Percentiles rank a stretch among this genome's conserved stretches.
These are phyloP conservation scores for Spironucleus salmonicida DNA, from an alignment of 208 protist species.

Conservation along the genomic window DNA sequence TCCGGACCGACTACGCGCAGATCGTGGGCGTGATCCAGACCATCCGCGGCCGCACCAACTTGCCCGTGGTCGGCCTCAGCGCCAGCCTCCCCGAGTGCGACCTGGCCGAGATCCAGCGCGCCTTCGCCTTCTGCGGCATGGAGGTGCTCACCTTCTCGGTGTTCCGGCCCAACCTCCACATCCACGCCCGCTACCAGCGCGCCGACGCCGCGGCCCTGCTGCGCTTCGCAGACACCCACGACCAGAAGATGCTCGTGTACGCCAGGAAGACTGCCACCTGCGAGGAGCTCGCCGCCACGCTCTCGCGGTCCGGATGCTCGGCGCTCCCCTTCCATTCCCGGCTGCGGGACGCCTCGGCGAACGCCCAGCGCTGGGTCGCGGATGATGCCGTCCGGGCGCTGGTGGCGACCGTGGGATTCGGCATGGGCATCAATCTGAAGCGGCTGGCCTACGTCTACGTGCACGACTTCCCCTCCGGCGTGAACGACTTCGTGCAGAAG, in stretches of 20 bases:
- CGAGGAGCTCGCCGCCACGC: neutral
- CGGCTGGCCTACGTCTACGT: neutral
- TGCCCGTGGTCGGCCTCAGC: neutral
- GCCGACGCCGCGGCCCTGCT: neutral
- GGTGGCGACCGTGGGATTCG: neutral
- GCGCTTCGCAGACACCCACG: neutral
- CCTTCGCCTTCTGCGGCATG: neutral
- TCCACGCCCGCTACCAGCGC: neutral
- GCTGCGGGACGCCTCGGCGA: neutral
- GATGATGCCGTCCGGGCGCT: neutral
- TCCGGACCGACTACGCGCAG: neutral
- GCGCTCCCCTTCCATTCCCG: neutral
- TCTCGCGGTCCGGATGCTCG: neutral
- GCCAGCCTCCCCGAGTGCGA: neutral
- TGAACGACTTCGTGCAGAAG: neutral
- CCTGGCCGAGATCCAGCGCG: no score
- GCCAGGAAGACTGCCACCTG: neutral
- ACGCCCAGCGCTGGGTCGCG: neutral
- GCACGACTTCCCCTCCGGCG: neutral
- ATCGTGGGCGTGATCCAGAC: neutral
- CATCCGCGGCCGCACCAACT: neutral
- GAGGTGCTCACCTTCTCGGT: neutral
- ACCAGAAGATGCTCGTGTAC: neutral
- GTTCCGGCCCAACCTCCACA: neutral
- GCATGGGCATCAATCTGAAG: neutral